Base-by-base conservation (phyloP, 2,329 filamentous ascomycete genomes). In the Diaporthe capsici region DNA sequence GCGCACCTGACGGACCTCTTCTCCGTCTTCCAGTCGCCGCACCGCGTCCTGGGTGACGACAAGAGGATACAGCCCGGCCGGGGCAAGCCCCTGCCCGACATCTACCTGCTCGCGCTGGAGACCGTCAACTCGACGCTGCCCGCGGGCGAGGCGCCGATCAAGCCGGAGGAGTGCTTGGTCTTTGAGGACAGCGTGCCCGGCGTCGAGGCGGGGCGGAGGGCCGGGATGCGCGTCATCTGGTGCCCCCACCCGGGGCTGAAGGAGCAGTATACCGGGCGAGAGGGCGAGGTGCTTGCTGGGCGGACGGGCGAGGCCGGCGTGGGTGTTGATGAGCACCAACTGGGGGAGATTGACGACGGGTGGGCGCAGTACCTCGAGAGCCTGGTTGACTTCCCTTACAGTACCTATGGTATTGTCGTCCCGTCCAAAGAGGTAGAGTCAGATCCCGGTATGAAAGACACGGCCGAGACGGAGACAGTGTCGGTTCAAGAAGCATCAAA, bases 151-250 rank as follows among this genome's bases (percentile, higher is more conserved):
- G 86, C 89, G 78, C 86, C 90, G 76, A 93, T 99, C 77, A 88
- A 82, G 72, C 95, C 95, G 0, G 94, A 94, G 79, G 96, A 98
- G 84, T 98, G 97, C 82, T 88, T 99, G 22, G 97, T 98, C 0
- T 98, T 99, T 81, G 97, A 99, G 85, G 97, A 99, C 84, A 95
- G 93, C 61, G 96, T 98, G 1, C 95, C 95, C 0, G 97, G 97
- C 5, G 95, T 98, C 3, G 97, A 99, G 85, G 92, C 95, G 2
- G 97, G 95, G 6, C 88, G 97, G 72, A 91, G 97, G 78, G 97
- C 97, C 0, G 96, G 96, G 0, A 98, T 98, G 96, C 92, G 96
- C 79, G 95, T 97, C 17, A 88, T 98, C 1, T 99, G 97, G 97
- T 93, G 92, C 79, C 97, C 97, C 34, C 95, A 98, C 84, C 91